Evolutionary conservation across 805 yeast genomes (phyloP), one percentile per base, ranked within the genome.

Genomic region (Clavispora carvajalis): DNA sequence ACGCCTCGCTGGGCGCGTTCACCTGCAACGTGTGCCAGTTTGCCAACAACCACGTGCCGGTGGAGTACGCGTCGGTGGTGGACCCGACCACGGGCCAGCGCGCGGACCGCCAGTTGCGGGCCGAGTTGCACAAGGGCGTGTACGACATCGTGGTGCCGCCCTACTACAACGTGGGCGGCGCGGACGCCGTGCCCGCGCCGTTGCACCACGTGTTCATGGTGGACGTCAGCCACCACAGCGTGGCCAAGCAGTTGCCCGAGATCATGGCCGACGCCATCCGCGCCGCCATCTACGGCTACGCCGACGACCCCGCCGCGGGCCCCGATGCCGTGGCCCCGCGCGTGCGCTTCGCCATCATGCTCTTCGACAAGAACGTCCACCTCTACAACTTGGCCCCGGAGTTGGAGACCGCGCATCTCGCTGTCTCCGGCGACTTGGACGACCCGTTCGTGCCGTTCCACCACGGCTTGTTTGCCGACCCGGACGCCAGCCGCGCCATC

Each of bases 21-120:
- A 70, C 77, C 10, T 93, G 99, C 69, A 91, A 91, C 61, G 76
- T 93, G 54, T 93, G 99, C 65, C 80, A 79, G 46, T 85, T 84
- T 51, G 62, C 70, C 12, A 76, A 87, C 39, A 84, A 82, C 54
- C 66, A 70, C 5, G 77, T 84, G 12, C 86, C 95, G 0, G 58
- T 60, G 8, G 89, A 82, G 26, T 89, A 88, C 53, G 66, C 66
- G 40, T 69, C 85, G 25, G 78, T 82, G 23, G 59, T 83, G 7
- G 88, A 82, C 51, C 52, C 59, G 6, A 64, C 71, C 3, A 68
- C 74, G 18, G 84, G 82, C 17, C 70, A 76, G 38, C 71, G 95
- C 51, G 60, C 76, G 8, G 95, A 87, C 62, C 69, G 76, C 48
- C 65, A 62, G 25, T 65, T 67, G 33, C 72, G 89, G 36, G 90